Percentiles rank a stretch among this genome's conserved stretches.
Evolutionary conservation across 179 eudicot species (phyloP).

Genomic region (Sideroxylon spinosum): DNA sequence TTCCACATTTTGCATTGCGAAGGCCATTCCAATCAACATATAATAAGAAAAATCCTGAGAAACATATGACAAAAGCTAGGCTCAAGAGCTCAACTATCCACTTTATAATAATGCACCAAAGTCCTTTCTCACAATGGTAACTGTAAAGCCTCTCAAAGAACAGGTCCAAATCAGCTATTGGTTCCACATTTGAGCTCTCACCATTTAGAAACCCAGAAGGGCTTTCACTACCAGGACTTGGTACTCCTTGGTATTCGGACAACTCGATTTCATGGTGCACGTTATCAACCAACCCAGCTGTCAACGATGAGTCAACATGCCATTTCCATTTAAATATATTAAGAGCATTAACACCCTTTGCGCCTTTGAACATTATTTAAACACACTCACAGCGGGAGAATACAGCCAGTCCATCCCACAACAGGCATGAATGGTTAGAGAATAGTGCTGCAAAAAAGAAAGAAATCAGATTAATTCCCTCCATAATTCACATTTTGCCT

Average conservation of each 20-base stretch:
- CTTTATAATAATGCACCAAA: constrained; percentile 93
- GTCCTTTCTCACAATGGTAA: constrained; percentile 96
- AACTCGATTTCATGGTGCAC: constrained; percentile 70
- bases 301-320: constrained; percentile 53
- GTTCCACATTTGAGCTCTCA: constrained; percentile 70
- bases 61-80: constrained; percentile 87
- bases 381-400: constrained; percentile 32
- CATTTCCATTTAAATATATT: constrained; percentile 59
- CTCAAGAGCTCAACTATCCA: constrained; percentile 93
- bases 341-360: constrained; percentile 55
- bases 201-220: constrained; percentile 93
- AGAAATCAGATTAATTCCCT: background rate
- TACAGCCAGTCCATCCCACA: constrained; percentile 63
- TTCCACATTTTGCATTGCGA: constrained; percentile 93
- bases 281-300: constrained; percentile 52
- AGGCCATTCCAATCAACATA: constrained; percentile 97
- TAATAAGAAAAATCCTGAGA: constrained; percentile 84
- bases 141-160: constrained; percentile 88
- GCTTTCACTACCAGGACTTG: constrained; percentile 92
- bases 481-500: background rate
- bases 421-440: constrained; percentile 18
- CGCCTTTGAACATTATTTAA: constrained; percentile 81
- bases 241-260: constrained; percentile 63
- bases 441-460: constrained; percentile 29
- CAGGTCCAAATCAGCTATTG: constrained; percentile 83